Base-by-base conservation (phyloP, 2,329 filamentous ascomycete genomes). In the Trichoderma sp. region DNA sequence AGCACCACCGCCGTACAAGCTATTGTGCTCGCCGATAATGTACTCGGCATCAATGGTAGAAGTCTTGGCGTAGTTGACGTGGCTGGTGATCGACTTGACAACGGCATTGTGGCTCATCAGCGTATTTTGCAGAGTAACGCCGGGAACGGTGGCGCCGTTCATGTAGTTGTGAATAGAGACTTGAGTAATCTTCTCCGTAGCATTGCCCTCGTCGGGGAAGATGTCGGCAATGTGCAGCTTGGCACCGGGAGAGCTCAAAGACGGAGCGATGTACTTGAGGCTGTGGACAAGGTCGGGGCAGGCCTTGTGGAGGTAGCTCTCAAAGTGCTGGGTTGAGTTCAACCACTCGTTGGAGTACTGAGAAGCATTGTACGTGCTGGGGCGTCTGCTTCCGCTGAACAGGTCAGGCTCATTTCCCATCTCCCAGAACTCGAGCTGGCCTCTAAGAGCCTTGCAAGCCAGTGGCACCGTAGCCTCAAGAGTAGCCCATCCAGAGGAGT, bases 21-120 rank as follows among this genome's bases (percentile, higher is more conserved):
- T 82, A 76, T 86, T 86, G 2, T 84, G 86, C 79, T 86, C 85
- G 30, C 84, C 84, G 74, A 86, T 81, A 36, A 86, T 79, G 43
- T 81, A 80, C 28, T 80, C 76, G 0, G 74, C 75, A 26, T 78
- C 76, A 1, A 83, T 81, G 4, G 81, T 80, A 2, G 76, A 74
- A 12, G 72, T 72, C 66, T 73, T 71, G 43, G 75, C 74, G 53
- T 75, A 75, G 56, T 65, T 64, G 36, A 76, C 74, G 66, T 77
- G 76, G 51, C 26, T 76, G 34, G 83, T 76, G 2, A 80, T 77
- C 15, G 72, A 76, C 72, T 77, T 78, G 66, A 79, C 78, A 56
- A 80, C 80, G 12, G 81, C 76, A 73, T 80, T 82, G 73, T 76
- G 76, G 78, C 80, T 82, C 43, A 82, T 79, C 67, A 79, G 77